Evolutionary conservation across 352 stramenopile genomes (phyloP).

Genomic region (Aphanomyces euteiches): DNA sequence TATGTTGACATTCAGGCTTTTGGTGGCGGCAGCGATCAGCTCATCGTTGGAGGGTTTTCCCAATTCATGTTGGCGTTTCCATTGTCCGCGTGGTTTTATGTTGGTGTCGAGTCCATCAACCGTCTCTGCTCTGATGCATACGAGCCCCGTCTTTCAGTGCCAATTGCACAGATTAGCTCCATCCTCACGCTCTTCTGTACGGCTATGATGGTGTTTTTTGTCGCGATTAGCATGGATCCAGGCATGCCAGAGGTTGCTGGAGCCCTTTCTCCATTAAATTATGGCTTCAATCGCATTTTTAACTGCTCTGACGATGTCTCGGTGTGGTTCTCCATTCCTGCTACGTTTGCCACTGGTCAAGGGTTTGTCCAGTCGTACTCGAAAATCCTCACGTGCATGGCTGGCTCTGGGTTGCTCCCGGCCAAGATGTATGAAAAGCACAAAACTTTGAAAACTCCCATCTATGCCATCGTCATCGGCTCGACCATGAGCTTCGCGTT

Average conservation of each 20-base stretch:
- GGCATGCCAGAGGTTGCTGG: background rate
- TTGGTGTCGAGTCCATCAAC: background rate
- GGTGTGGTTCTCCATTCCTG: slow-evolving; percentile 40
- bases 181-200: slow-evolving; percentile 39
- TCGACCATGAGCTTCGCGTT: background rate
- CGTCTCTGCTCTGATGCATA: slow-evolving; percentile 21
- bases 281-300: slow-evolving; percentile 40
- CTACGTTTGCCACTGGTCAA: slow-evolving; percentile 44
- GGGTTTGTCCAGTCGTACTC: slow-evolving; percentile 55
- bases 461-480: background rate
- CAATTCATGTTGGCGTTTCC: slow-evolving; percentile 19
- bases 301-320: slow-evolving; percentile 24
- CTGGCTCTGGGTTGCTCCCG: slow-evolving; percentile 40
- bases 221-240: slow-evolving; percentile 36
- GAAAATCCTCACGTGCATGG: slow-evolving; percentile 48
- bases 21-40: slow-evolving; percentile 17
- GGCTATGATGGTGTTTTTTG: slow-evolving; percentile 37
- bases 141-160: slow-evolving; percentile 30
- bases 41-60: slow-evolving; percentile 26
- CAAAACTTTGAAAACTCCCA: background rate
- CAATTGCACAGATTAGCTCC: slow-evolving; percentile 27
- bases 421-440: background rate
- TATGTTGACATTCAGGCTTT: slow-evolving; percentile 33
- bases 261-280: background rate
- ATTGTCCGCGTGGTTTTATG: background rate